Evolutionary conservation across 2,329 filamentous ascomycete species (phyloP).

Genomic region (Hypoxylon sp.): DNA sequence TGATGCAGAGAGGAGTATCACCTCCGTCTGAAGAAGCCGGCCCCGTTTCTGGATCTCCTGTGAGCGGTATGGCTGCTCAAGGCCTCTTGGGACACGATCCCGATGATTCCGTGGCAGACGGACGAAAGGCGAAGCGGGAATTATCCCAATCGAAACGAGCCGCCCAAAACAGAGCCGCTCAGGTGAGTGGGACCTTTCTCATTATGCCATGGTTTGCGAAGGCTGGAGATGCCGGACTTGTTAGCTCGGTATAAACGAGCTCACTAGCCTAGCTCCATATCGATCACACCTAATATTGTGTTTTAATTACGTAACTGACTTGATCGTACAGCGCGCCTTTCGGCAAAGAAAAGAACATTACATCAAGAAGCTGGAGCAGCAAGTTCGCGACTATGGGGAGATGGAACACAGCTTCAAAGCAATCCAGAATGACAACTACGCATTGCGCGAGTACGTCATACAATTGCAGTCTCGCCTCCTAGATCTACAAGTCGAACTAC

Average conservation of each 20-base stretch:
- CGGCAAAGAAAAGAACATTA: conserved; percentile 97
- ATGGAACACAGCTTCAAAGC: conserved; percentile 82
- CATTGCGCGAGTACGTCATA: conserved; percentile 91
- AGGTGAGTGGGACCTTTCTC: conserved; percentile 70
- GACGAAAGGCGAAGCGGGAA: conserved; percentile 86
- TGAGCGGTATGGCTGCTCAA: conserved; percentile 49
- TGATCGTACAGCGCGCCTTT: conserved; percentile 80
- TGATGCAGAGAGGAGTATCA: conserved; percentile 50
- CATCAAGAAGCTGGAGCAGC: conserved; percentile 96
- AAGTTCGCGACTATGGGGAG: conserved; percentile 82
- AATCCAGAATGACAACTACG: conserved; percentile 90
- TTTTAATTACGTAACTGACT: conserved; percentile 49
- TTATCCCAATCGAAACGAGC: conserved; percentile 95
- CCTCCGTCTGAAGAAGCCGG: conserved; percentile 49
- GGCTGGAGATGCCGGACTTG: conserved; percentile 24
- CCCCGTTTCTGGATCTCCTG: conserved; percentile 46
- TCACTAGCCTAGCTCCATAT: conserved; percentile 22
- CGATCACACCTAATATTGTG: conserved; percentile 14
- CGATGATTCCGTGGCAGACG: conserved; percentile 58
- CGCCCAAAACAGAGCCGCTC: conserved; percentile 94
- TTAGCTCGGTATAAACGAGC: conserved; percentile 26
- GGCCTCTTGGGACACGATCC: conserved; percentile 50
- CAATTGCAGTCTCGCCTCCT: conserved; percentile 87
- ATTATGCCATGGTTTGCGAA: conserved; percentile 25
- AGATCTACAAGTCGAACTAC: conserved; percentile 85